Evolutionary conservation across 495 filamentous ascomycete species (phyloP).

Genomic region (Penicillium ucsense): DNA sequence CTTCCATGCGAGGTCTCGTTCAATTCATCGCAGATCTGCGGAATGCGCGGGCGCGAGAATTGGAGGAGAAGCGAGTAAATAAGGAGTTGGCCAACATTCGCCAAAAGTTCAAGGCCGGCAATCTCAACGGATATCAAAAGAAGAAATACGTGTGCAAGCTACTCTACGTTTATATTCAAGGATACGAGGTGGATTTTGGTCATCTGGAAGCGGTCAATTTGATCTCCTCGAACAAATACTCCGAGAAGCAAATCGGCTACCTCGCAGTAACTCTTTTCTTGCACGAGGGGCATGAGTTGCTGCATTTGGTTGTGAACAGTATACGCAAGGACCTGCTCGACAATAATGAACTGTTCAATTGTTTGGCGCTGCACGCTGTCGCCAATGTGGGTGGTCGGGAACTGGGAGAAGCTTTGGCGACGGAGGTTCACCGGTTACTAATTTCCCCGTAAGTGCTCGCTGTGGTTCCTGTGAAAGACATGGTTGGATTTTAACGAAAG

Average conservation of each 20-base stretch:
- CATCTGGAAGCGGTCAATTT: slow-evolving; percentile 97
- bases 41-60: slow-evolving; percentile 86
- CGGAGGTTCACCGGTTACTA: slow-evolving; percentile 85
- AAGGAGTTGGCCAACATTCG: slow-evolving; percentile 98
- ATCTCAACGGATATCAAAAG: slow-evolving; percentile 90
- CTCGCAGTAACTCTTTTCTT: slow-evolving; percentile 94
- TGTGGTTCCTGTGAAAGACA: no score
- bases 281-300: slow-evolving; percentile 91
- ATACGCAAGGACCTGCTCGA: slow-evolving; percentile 93
- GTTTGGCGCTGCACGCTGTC: slow-evolving; percentile 95
- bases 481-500: no score
- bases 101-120: slow-evolving; percentile 66
- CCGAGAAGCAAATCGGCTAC: slow-evolving; percentile 99
- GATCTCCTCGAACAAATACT: slow-evolving; percentile 93
- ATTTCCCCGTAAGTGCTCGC: slow-evolving; percentile 69
- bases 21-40: slow-evolving; percentile 97
- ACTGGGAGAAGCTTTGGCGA: slow-evolving; percentile 91
- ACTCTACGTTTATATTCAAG: slow-evolving; percentile 97
- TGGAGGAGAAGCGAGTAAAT: slow-evolving; percentile 99
- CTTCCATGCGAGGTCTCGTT: slow-evolving; percentile 82
- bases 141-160: slow-evolving; percentile 99
- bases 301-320: slow-evolving; percentile 96
- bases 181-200: slow-evolving; percentile 98
- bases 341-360: slow-evolving; percentile 95
- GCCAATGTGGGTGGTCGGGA: slow-evolving; percentile 95